phyloP scores from a whole-genome alignment of 805 yeast genomes.

The Blastobotrys peoriensis region DNA sequence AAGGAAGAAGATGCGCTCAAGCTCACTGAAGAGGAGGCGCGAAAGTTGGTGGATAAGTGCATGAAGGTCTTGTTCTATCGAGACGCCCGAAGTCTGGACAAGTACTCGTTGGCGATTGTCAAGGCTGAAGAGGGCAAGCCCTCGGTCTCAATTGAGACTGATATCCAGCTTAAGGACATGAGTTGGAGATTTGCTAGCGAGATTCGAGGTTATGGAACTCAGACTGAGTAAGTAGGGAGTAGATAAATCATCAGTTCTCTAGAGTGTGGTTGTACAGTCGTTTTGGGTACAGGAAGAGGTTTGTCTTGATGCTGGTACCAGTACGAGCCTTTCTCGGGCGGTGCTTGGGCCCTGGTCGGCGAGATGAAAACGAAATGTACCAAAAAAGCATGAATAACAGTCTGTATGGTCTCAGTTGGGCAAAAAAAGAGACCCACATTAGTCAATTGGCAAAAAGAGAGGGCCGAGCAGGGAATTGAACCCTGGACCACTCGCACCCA shows the following conservation, averaged over 20 bases:
- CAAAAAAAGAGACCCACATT: no score
- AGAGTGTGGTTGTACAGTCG: no score
- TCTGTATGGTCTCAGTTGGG: no score
- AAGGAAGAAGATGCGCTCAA: slow-evolving; percentile 67
- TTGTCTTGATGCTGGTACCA: no score
- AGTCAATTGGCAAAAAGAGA: background rate
- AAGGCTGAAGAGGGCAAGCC: slow-evolving; percentile 47
- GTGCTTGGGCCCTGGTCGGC: no score
- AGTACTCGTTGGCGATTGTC: slow-evolving; percentile 73
- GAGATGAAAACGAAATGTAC: no score
- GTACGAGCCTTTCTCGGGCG: no score
- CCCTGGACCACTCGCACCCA: slow-evolving; percentile 1
- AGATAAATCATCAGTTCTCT: no score
- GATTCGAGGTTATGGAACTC: slow-evolving; percentile 86
- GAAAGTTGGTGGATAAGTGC: slow-evolving; percentile 68
- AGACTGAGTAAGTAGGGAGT: slow-evolving; percentile 35
- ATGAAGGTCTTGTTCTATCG: slow-evolving; percentile 94
- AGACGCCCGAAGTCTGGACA: slow-evolving; percentile 90
- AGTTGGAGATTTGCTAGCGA: slow-evolving; percentile 87
- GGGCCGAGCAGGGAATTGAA: background rate
- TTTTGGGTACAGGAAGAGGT: no score
- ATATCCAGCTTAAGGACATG: slow-evolving; percentile 64
- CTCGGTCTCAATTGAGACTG: slow-evolving; percentile 53
- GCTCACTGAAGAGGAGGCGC: slow-evolving; percentile 68
- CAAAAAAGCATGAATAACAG: no score